Conservation (phyloP, 495 filamentous ascomycete genomes). For the Durotheca rogersii region DNA sequence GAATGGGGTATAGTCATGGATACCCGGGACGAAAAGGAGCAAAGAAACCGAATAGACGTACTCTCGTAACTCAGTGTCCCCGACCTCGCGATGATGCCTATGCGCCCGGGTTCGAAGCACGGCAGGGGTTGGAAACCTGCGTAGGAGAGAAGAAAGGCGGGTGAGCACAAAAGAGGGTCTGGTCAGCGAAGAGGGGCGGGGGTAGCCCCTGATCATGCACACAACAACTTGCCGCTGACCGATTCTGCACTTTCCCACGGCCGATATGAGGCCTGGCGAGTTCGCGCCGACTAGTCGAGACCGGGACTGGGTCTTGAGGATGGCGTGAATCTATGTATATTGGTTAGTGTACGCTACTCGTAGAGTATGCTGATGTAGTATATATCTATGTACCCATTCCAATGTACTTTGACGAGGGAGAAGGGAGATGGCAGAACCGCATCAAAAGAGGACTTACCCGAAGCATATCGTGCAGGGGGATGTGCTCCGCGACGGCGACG, state of each 20-base stretch:
- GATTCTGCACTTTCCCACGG: constrained; percentile 77
- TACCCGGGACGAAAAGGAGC: neutral
- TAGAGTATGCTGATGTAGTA: constrained; percentile 4
- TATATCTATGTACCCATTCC: neutral
- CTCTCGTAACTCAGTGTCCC: constrained; percentile 83
- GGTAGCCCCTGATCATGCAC: too few relatives aligned
- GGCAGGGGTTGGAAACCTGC: constrained; percentile 76
- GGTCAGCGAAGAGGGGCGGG: too few relatives aligned
- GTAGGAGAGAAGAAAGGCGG: neutral
- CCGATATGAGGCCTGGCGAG: constrained; percentile 84
- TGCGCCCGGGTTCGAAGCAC: constrained; percentile 69
- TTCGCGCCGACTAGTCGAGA: constrained; percentile 84
- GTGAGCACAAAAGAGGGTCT: too few relatives aligned
- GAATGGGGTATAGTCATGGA: too few relatives aligned
- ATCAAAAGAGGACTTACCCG: constrained; percentile 57
- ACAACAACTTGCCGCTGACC: constrained; percentile 39
- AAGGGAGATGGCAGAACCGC: neutral
- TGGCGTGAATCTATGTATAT: constrained; percentile 62
- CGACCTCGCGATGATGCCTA: constrained; percentile 86
- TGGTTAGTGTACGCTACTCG: too few relatives aligned
- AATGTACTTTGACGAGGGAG: neutral
- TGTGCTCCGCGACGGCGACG: constrained; percentile 88
- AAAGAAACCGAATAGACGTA: constrained; percentile 8
- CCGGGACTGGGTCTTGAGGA: constrained; percentile 76
- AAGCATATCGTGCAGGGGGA: constrained; percentile 83